Conservation (phyloP, 441 rosid genomes). For the Adansonia grandidieri region DNA sequence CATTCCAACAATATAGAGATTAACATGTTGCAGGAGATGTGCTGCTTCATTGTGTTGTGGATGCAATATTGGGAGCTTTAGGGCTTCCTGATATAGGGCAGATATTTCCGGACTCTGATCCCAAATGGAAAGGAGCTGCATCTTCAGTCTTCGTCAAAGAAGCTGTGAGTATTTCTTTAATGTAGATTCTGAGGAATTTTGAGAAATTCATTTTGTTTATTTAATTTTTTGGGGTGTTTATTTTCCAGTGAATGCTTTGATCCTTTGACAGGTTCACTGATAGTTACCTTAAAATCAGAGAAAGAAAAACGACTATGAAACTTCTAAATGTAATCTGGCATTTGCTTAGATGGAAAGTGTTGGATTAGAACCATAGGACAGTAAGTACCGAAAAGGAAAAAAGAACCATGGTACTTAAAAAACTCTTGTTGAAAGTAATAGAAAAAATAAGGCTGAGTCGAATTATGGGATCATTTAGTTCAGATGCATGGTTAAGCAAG, state of each 20-base stretch:
- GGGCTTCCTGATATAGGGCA: conserved; percentile 98
- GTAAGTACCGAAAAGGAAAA: neutral
- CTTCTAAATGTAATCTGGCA: neutral
- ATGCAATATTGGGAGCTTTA: conserved; percentile 91
- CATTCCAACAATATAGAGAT: neutral
- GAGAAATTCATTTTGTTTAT: neutral
- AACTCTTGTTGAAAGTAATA: neutral
- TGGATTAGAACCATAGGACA: neutral
- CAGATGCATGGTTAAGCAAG: neutral
- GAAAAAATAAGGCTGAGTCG: neutral
- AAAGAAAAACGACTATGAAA: neutral
- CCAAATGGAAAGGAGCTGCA: conserved; percentile 94
- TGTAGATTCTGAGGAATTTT: neutral
- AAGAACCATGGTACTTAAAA: neutral
- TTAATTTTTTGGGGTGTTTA: neutral
- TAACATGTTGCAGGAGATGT: conserved; percentile 72
- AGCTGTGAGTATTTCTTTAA: conserved; percentile 65
- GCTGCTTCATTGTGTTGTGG: conserved; percentile 94
- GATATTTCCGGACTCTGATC: conserved; percentile 90
- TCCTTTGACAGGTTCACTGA: neutral
- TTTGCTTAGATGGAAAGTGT: neutral
- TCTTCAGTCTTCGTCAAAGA: conserved; percentile 86
- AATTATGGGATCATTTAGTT: neutral
- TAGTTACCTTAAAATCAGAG: neutral
- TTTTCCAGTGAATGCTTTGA: neutral